Conservation (phyloP, 73 alveolate species). For the Urostyla sp. region DNA sequence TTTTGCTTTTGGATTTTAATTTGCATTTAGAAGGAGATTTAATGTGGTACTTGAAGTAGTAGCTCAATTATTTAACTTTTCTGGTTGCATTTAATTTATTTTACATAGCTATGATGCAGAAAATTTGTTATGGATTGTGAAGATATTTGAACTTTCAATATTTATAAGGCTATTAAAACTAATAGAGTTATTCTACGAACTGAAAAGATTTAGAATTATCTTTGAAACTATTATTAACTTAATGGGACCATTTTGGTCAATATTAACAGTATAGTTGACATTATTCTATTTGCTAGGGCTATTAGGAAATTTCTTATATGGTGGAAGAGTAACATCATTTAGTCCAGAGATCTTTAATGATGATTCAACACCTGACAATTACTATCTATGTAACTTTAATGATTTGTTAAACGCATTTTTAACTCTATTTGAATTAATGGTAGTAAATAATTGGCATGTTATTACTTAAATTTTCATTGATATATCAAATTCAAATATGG, state of each 20-base stretch:
- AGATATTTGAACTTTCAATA: background rate
- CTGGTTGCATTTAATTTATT: too few species aligned
- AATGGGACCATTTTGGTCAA: constrained; percentile 57
- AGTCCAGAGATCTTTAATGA: constrained; percentile 31
- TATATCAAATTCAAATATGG: constrained; percentile 3
- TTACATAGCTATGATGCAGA: too few species aligned
- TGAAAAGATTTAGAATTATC: constrained; percentile 44
- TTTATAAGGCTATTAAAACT: constrained; percentile 36
- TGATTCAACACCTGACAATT: constrained; percentile 60
- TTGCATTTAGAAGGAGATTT: too few species aligned
- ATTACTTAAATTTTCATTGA: constrained; percentile 60
- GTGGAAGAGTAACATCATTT: constrained; percentile 56
- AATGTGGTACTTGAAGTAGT: too few species aligned
- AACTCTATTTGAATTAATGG: constrained; percentile 75
- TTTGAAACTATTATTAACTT: constrained; percentile 51
- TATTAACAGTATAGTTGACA: constrained; percentile 64
- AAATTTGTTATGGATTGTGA: too few species aligned
- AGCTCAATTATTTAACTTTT: too few species aligned
- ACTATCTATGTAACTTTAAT: constrained; percentile 68
- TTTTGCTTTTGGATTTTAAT: too few species aligned
- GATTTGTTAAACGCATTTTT: constrained; percentile 68
- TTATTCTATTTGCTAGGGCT: constrained; percentile 71
- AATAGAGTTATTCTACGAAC: constrained; percentile 30
- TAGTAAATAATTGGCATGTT: constrained; percentile 74
- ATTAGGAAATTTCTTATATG: constrained; percentile 68